A percentile compares a stretch with the other conserved stretches of the same genome.
Conservation (phyloP, 2,329 filamentous ascomycete genomes). For the Helminthosporium solani region DNA sequence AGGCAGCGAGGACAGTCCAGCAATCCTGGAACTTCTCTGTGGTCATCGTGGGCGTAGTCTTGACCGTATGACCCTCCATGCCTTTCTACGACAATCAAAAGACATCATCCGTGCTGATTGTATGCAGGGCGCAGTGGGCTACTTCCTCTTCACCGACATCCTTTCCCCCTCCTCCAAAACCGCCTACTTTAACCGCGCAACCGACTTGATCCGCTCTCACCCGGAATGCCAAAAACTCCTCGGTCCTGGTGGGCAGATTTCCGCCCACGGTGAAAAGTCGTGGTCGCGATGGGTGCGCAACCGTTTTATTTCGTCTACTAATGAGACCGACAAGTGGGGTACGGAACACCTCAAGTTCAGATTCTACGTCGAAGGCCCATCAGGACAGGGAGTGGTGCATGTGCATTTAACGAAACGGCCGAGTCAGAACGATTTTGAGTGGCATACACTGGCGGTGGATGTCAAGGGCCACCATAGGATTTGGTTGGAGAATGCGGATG, state of each 20-base stretch:
- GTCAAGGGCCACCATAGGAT: constrained; percentile 64
- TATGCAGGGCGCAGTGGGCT: constrained; percentile 66
- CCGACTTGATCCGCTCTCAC: constrained; percentile 75
- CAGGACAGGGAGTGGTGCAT: constrained; percentile 70
- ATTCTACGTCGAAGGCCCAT: constrained; percentile 79
- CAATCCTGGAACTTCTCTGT: constrained; percentile 86
- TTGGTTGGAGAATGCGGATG: constrained; percentile 34
- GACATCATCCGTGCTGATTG: constrained; percentile 2
- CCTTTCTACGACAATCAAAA: not conserved
- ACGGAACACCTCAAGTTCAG: constrained; percentile 81
- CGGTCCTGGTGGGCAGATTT: constrained; percentile 71
- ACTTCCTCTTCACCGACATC: constrained; percentile 41
- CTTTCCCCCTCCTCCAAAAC: constrained; percentile 71
- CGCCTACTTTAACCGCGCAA: constrained; percentile 82
- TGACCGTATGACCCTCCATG: constrained; percentile 62
- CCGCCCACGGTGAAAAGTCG: constrained; percentile 78
- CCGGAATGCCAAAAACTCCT: constrained; percentile 70
- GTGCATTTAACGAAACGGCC: constrained; percentile 74
- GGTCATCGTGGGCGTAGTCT: constrained; percentile 69
- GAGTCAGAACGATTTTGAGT: constrained; percentile 68
- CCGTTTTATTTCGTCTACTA: constrained; percentile 60
- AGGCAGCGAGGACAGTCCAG: constrained; percentile 80
- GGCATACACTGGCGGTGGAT: constrained; percentile 78
- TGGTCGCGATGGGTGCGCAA: constrained; percentile 76
- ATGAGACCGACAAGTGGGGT: constrained; percentile 70